phyloP scores from a whole-genome alignment of 2,329 filamentous ascomycete genomes.

The Diaporthe longicolla region DNA sequence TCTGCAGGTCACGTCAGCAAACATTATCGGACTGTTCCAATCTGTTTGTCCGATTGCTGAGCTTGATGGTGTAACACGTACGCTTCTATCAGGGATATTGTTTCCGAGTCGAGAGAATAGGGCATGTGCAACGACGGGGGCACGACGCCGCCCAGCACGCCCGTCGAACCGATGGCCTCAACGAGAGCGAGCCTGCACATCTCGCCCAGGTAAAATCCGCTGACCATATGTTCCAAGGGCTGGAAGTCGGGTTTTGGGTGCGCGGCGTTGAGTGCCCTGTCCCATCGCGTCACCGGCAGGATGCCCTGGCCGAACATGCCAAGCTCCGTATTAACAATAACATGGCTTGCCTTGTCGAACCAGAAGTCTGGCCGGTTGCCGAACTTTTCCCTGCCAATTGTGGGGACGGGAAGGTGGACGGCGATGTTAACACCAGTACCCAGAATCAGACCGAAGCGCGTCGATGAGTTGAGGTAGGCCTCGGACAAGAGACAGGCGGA shows the following conservation, averaged over 20 bases:
- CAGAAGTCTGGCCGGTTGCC: constrained; percentile 67
- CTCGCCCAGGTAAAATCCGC: constrained; percentile 77
- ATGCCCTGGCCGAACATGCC: constrained; percentile 75
- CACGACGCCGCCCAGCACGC: constrained; percentile 69
- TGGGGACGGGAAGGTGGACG: constrained; percentile 71
- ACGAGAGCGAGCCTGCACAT: constrained; percentile 70
- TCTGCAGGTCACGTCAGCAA: constrained; percentile 49
- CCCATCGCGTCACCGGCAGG: constrained; percentile 74
- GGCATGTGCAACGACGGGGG: constrained; percentile 65
- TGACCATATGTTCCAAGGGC: constrained; percentile 73
- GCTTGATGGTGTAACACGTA: constrained; percentile 56
- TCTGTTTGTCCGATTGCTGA: not conserved
- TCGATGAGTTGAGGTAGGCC: constrained; percentile 71
- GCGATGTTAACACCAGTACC: constrained; percentile 78
- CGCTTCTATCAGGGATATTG: constrained; percentile 70
- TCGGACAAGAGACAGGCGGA: constrained; percentile 76
- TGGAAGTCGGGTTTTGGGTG: constrained; percentile 73
- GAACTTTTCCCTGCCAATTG: constrained; percentile 70
- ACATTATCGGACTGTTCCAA: not conserved
- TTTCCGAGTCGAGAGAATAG: constrained; percentile 74
- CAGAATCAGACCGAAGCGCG: constrained; percentile 75
- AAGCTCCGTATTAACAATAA: constrained; percentile 77
- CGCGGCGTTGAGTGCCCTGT: constrained; percentile 63
- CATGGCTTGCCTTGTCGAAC: constrained; percentile 71
- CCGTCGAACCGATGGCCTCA: constrained; percentile 70